These are phyloP conservation scores for Aschersonia sp. DNA, from an alignment of 2,329 filamentous ascomycete genomes.

Conservation along the genomic window DNA sequence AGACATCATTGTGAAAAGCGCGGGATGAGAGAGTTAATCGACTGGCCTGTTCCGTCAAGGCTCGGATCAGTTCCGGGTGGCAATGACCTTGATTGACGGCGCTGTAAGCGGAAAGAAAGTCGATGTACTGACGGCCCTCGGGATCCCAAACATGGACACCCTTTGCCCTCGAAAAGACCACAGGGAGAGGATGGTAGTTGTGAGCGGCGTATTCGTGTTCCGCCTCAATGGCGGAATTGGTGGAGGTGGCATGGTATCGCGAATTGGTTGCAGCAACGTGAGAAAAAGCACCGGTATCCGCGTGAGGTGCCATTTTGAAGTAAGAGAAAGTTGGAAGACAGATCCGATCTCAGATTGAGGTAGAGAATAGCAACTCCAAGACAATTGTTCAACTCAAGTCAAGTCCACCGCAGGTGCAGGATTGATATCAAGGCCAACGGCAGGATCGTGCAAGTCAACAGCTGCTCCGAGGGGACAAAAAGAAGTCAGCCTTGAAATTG, in stretches of 20 bases:
- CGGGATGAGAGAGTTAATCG: slow-evolving; percentile 84
- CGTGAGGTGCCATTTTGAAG: slow-evolving; percentile 42
- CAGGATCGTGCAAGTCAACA: not conserved
- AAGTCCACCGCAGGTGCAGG: too few relatives aligned
- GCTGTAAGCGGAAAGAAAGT: slow-evolving; percentile 96
- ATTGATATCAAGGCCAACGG: too few relatives aligned
- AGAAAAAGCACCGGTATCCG: slow-evolving; percentile 23
- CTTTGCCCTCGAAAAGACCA: slow-evolving; percentile 77
- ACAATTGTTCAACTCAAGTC: too few relatives aligned
- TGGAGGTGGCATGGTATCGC: slow-evolving; percentile 62
- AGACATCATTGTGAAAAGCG: slow-evolving; percentile 97
- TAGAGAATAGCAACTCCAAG: too few relatives aligned
- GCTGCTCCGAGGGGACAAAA: not conserved
- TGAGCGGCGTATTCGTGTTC: slow-evolving; percentile 84
- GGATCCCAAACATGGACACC: slow-evolving; percentile 93
- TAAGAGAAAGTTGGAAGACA: too few relatives aligned
- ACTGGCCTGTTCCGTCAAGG: slow-evolving; percentile 75
- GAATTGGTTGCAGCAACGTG: slow-evolving; percentile 15
- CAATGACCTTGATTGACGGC: slow-evolving; percentile 98
- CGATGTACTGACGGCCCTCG: slow-evolving; percentile 86
- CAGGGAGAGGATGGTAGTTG: slow-evolving; percentile 95
- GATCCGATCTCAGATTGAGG: not conserved
- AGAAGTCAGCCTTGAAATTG: not conserved
- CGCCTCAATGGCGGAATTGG: slow-evolving; percentile 60
- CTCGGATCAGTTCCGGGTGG: slow-evolving; percentile 88